Conservation (phyloP, 2,329 filamentous ascomycete genomes). For the Aspergillus sp. region DNA sequence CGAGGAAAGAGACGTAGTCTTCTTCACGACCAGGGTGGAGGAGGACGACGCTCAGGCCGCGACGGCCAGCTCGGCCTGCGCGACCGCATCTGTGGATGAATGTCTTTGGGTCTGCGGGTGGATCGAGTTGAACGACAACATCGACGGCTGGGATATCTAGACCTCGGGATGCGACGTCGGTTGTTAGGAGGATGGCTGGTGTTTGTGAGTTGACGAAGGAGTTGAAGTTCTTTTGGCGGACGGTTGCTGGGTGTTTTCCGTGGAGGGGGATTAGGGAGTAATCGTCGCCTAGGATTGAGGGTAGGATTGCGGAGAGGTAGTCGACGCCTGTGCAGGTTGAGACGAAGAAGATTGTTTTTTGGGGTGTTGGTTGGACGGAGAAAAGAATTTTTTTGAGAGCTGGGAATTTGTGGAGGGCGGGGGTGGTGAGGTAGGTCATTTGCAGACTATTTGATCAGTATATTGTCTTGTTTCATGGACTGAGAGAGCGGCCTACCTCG, state of each 20-base stretch:
- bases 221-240: conserved; percentile 79
- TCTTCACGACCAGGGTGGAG: conserved; percentile 79
- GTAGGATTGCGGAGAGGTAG: conserved; percentile 80
- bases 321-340: conserved; percentile 93
- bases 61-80: conserved; percentile 57
- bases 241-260: conserved; percentile 82
- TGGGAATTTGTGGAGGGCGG: conserved; percentile 73
- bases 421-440: conserved; percentile 74
- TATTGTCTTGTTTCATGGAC: neutral
- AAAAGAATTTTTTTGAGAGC: conserved; percentile 64
- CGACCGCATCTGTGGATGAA: conserved; percentile 61
- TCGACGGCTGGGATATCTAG: conserved; percentile 90
- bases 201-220: conserved; percentile 68
- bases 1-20: conserved; percentile 81
- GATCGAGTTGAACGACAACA: conserved; percentile 82
- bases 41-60: conserved; percentile 78
- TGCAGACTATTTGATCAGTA: conserved; percentile 53
- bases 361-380: conserved; percentile 63
- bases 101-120: conserved; percentile 79
- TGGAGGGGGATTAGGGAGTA: conserved; percentile 75
- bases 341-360: conserved; percentile 84
- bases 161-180: conserved; percentile 83
- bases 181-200: conserved; percentile 79
- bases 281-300: conserved; percentile 59
- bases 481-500: conserved; percentile 43